Conservation (phyloP, 768 basidiomycete species). For the Leccinum sublutescens region DNA sequence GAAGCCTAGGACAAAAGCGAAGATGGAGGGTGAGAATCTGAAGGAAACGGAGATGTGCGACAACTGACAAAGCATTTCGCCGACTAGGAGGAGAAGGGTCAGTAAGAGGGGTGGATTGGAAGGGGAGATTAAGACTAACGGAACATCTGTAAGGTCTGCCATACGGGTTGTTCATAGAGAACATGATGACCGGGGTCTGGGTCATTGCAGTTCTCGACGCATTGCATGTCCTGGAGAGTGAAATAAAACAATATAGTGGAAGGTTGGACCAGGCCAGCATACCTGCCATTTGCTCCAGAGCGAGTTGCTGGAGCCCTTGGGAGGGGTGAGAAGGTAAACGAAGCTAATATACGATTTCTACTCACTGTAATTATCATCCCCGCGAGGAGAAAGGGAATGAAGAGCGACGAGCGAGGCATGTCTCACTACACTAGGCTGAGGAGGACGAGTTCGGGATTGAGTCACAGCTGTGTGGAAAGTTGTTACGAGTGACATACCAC, state of each 20-base stretch:
- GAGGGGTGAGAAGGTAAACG: conserved; percentile 1
- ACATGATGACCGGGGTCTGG: conserved; percentile 59
- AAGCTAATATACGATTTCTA: background rate
- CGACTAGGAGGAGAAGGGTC: conserved; percentile 56
- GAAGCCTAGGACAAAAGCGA: conserved; percentile 57
- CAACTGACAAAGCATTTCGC: conserved; percentile 88
- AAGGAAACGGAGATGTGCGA: conserved; percentile 12
- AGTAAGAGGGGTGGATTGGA: conserved; percentile 15
- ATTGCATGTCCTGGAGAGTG: conserved; percentile 84
- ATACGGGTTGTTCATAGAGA: conserved; percentile 92
- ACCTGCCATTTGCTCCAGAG: conserved; percentile 85
- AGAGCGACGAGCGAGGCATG: conserved; percentile 65
- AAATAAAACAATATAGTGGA: background rate
- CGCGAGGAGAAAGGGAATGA: conserved; percentile 75
- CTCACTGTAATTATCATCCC: conserved; percentile 91
- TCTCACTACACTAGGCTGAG: background rate
- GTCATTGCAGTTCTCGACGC: conserved; percentile 86
- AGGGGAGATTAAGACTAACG: conserved; percentile 46
- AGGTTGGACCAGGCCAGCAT: conserved; percentile 13
- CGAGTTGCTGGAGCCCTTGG: conserved; percentile 75
- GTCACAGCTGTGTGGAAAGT: conserved; percentile 7
- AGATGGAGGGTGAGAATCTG: conserved; percentile 15
- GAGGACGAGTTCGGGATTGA: background rate
- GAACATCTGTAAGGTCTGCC: conserved; percentile 92
- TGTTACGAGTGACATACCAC: conserved; percentile 22